A percentile compares a stretch with the other conserved stretches of the same genome.
These are phyloP conservation scores for Thelonectria rubi DNA, from an alignment of 2,329 filamentous ascomycete genomes.

Conservation along the genomic window DNA sequence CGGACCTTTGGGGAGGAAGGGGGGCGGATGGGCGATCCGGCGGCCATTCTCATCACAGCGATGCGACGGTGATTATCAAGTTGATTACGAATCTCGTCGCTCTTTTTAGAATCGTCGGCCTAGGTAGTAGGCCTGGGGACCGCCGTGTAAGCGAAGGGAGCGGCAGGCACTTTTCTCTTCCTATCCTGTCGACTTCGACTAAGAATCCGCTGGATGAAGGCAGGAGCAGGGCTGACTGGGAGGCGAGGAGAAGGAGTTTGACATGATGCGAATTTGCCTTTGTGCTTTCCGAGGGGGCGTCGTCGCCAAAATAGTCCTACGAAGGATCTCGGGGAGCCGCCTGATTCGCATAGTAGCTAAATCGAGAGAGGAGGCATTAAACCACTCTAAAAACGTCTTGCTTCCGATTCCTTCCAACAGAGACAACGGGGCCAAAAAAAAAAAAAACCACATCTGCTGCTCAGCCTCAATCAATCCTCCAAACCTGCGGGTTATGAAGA, in stretches of 20 bases:
- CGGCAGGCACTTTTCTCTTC: too few relatives aligned
- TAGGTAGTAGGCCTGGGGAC: background rate
- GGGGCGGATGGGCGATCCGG: background rate
- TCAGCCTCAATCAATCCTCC: constrained; percentile 12
- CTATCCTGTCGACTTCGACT: too few relatives aligned
- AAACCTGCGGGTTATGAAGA: constrained; percentile 9
- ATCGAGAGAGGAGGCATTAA: background rate
- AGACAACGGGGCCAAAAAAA: too few relatives aligned
- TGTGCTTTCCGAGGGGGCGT: too few relatives aligned
- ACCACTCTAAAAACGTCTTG: too few relatives aligned
- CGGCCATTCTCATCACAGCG: background rate
- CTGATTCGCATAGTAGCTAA: too few relatives aligned
- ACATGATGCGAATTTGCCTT: too few relatives aligned
- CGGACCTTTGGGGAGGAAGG: background rate
- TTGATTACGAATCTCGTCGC: constrained; percentile 16
- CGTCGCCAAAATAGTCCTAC: background rate
- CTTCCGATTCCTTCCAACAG: too few relatives aligned
- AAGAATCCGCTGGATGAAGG: too few relatives aligned
- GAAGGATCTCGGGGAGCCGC: background rate
- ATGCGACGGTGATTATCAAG: constrained; percentile 15
- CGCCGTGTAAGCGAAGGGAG: constrained; percentile 1
- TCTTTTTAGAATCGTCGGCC: constrained; percentile 17
- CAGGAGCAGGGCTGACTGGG: too few relatives aligned
- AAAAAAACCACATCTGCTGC: background rate
- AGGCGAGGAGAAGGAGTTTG: too few relatives aligned